Evolutionary conservation across 2,329 filamentous ascomycete genomes (phyloP), one percentile per base, ranked within the genome.

Genomic region (Aspergillus luchuensis): DNA sequence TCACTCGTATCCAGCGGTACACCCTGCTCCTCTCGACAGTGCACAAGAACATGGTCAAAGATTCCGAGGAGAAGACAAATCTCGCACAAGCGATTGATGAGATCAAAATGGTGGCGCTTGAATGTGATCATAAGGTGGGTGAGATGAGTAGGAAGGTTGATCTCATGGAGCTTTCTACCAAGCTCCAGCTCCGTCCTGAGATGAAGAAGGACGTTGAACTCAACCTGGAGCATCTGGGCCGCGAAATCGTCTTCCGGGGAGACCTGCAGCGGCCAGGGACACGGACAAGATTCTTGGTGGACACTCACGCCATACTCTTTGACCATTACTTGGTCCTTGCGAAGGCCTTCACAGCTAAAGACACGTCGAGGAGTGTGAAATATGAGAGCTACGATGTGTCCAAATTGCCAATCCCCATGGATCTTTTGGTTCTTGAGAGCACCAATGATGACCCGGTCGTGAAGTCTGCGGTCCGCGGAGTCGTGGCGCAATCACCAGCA

Each of bases 301-400:
- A 99, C 70, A 96, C 91, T 0, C 92, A 97, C 73, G 92, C 91
- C 2, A 85, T 99, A 49, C 84, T 99, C 0, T 98, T 99, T 72
- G 96, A 99, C 71, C 93, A 99, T 77, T 99, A 97, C 75, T 84
- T 99, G 39, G 93, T 99, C 36, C 80, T 99, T 48, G 91, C 95
- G 41, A 99, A 99, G 80, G 83, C 82, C 5, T 84, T 91, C 7
- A 82, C 88, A 3, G 82, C 84, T 10, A 82, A 87, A 49, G 92
- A 92, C 69, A 86, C 88, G 48, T 84, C 87, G 48, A 86, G 85
- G 51, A 85, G 85, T n/a, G 84, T 89, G 57, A 95, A 90, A 77
- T 92, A 91, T 69, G 87, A 90, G 70, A 83, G 84, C 66, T 99
- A 95, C 68, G 95, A 99, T 75, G 94, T 99, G 33, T 97, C 93